A percentile compares a stretch with the other conserved stretches of the same genome.
Evolutionary conservation across 352 stramenopile genomes (phyloP).

Genomic region (Aphanomyces euteiches): DNA sequence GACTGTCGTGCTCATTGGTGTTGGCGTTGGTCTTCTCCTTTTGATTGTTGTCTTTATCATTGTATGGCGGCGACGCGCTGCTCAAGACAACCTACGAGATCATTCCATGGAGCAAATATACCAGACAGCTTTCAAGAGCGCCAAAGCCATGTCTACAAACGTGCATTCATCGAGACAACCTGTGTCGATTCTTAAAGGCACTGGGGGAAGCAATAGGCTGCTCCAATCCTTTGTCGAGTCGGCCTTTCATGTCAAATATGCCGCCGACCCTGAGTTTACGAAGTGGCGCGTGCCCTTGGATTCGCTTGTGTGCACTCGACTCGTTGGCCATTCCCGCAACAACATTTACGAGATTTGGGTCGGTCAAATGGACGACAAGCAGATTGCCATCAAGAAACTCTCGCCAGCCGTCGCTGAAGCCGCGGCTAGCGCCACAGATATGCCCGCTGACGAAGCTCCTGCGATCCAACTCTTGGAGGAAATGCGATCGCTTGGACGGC

Average conservation of each 20-base stretch:
- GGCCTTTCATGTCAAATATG: slow-evolving; percentile 5
- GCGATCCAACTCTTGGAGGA: slow-evolving; percentile 11
- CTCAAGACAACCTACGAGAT: not conserved
- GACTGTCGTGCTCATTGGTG: not conserved
- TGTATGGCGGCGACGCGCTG: not conserved
- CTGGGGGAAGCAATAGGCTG: not conserved
- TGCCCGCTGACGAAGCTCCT: not conserved
- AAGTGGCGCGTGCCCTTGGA: not conserved
- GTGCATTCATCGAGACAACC: not conserved
- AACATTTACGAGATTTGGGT: slow-evolving; percentile 15
- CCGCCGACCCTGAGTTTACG: slow-evolving; percentile 3
- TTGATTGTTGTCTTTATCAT: slow-evolving; percentile 13
- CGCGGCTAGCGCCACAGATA: not conserved
- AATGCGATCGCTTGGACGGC: not conserved
- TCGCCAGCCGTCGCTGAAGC: not conserved
- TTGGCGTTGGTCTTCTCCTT: slow-evolving; percentile 7
- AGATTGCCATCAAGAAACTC: slow-evolving; percentile 19
- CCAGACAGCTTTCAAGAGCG: not conserved
- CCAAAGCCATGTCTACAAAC: not conserved
- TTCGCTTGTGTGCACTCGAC: slow-evolving; percentile 3
- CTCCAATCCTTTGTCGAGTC: not conserved
- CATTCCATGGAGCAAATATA: slow-evolving; percentile 10
- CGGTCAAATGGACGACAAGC: not conserved
- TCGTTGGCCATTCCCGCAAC: slow-evolving; percentile 1
- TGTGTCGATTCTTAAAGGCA: not conserved